phyloP scores from a whole-genome alignment of 495 filamentous ascomycete species.

The Aspergillus carlsbadensis region DNA sequence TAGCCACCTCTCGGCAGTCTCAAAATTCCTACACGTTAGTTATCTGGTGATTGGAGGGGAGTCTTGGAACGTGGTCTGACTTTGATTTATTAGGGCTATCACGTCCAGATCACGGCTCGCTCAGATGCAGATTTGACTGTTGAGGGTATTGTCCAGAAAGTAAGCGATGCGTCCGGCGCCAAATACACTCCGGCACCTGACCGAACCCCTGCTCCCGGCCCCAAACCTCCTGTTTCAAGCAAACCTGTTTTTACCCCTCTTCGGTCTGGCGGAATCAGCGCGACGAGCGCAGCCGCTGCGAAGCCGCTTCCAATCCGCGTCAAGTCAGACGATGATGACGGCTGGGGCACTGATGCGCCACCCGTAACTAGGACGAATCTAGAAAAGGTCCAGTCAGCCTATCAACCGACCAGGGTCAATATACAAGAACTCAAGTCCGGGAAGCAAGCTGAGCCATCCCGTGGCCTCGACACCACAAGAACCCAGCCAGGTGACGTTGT shows the following conservation, averaged over 20 bases:
- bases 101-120: constrained; percentile 94
- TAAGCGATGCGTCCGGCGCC: constrained; percentile 92
- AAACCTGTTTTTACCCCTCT: constrained; percentile 91
- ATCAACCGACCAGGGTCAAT: constrained; percentile 91
- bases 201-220: constrained; percentile 41
- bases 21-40: constrained; percentile 81
- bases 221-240: constrained; percentile 69
- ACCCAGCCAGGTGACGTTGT: constrained; percentile 63
- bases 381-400: constrained; percentile 91
- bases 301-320: constrained; percentile 48
- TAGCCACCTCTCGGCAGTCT: constrained; percentile 83
- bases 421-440: constrained; percentile 72
- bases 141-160: constrained; percentile 85
- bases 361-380: constrained; percentile 79
- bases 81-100: constrained; percentile 66
- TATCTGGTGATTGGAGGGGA: not conserved
- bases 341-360: constrained; percentile 95
- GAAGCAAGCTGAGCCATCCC: constrained; percentile 60
- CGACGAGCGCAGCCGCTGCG: constrained; percentile 61
- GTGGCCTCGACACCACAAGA: constrained; percentile 25
- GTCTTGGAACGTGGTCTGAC: constrained; percentile 7
- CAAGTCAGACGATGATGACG: constrained; percentile 64
- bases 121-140: constrained; percentile 85
- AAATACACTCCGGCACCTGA: constrained; percentile 77
- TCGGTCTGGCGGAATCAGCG: constrained; percentile 57